phyloP scores from a whole-genome alignment of 2,329 filamentous ascomycete species.

The Penicillium sp. region DNA sequence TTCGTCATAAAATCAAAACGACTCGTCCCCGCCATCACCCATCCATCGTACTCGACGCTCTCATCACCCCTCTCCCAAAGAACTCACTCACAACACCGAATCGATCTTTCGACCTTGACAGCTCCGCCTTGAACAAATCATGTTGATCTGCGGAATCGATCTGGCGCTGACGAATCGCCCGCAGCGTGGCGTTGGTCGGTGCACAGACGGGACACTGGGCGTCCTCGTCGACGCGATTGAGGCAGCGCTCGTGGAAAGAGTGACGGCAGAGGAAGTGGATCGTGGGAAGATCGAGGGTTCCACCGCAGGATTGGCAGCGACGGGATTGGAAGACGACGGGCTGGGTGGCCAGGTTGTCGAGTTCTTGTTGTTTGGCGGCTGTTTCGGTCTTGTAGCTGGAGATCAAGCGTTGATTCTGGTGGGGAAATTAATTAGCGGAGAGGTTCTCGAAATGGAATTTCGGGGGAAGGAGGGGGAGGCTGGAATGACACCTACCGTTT shows the following conservation, averaged over 20 bases:
- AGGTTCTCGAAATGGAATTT: neutral
- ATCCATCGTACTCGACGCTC: constrained; percentile 32
- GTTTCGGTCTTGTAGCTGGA: constrained; percentile 80
- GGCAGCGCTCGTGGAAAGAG: constrained; percentile 86
- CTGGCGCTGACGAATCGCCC: constrained; percentile 79
- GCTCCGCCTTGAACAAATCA: constrained; percentile 77
- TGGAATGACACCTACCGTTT: constrained; percentile 41
- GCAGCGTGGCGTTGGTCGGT: constrained; percentile 76
- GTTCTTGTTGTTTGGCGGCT: constrained; percentile 68
- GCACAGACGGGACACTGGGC: constrained; percentile 84
- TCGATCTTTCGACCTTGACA: constrained; percentile 70
- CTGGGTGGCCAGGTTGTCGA: constrained; percentile 68
- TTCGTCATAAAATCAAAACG: neutral
- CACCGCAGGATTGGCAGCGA: constrained; percentile 75
- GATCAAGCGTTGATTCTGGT: constrained; percentile 69
- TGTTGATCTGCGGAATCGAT: constrained; percentile 80
- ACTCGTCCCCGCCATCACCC: neutral
- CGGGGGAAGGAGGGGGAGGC: neutral
- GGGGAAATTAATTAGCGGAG: constrained; percentile 8
- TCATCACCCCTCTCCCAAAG: constrained; percentile 92
- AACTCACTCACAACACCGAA: constrained; percentile 92
- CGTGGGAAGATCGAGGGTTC: constrained; percentile 73
- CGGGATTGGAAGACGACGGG: constrained; percentile 87
- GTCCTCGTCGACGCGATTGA: constrained; percentile 60
- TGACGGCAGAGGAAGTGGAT: constrained; percentile 98